Conservation (phyloP, 345 rosid genomes). For the Draba incana region DNA sequence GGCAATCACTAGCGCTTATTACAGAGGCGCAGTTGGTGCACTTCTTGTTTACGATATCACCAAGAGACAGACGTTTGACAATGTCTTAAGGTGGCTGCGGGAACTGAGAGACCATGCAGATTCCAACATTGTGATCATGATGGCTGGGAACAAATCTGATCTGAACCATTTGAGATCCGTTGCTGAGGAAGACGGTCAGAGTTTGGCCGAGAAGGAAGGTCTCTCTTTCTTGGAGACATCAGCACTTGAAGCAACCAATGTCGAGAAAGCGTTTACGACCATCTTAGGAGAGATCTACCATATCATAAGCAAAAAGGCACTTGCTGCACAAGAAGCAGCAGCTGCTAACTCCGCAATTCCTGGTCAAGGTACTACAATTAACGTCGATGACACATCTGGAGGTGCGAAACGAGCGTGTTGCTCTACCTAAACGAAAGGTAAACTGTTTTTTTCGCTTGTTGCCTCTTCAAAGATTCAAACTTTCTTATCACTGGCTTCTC, state of each 20-base stretch:
- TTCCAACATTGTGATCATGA: slow-evolving; percentile 80
- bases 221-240: slow-evolving; percentile 76
- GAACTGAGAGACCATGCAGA: slow-evolving; percentile 78
- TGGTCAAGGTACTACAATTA: slow-evolving; percentile 66
- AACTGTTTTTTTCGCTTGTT: slow-evolving; percentile 1
- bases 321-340: slow-evolving; percentile 69
- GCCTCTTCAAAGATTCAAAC: slow-evolving; percentile 26
- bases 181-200: slow-evolving; percentile 55
- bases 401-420: slow-evolving; percentile 59
- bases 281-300: slow-evolving; percentile 68
- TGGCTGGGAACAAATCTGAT: slow-evolving; percentile 79
- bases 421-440: slow-evolving; percentile 47
- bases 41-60: slow-evolving; percentile 81
- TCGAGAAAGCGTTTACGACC: slow-evolving; percentile 75
- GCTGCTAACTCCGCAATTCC: slow-evolving; percentile 55
- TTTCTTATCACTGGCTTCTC: slow-evolving; percentile 26
- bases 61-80: slow-evolving; percentile 77
- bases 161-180: slow-evolving; percentile 73
- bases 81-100: slow-evolving; percentile 70
- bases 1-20: slow-evolving; percentile 73
- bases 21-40: slow-evolving; percentile 83
- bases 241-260: slow-evolving; percentile 67
- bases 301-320: slow-evolving; percentile 70
- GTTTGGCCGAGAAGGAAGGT: slow-evolving; percentile 69
- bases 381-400: slow-evolving; percentile 59